Evolutionary conservation across 805 yeast species (phyloP).

Genomic region (Wickerhamiella sergipiensis): DNA sequence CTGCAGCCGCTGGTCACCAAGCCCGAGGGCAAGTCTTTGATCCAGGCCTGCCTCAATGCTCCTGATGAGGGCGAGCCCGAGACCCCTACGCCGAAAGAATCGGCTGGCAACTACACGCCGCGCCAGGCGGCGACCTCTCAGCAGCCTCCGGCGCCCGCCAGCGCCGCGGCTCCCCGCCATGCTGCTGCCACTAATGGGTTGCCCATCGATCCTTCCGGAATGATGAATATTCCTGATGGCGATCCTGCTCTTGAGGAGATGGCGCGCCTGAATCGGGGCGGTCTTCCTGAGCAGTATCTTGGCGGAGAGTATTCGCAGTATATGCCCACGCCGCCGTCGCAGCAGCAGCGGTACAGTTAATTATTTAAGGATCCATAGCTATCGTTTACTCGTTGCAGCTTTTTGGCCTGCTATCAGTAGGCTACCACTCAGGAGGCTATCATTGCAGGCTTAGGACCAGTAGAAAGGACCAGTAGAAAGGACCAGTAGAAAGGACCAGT

Average conservation of each 20-base stretch:
- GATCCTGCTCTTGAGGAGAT: background rate
- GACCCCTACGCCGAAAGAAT: background rate
- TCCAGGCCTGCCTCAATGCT: conserved; percentile 93
- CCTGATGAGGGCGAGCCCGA: conserved; percentile 51
- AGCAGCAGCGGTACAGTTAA: conserved; percentile 6
- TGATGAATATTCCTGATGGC: conserved; percentile 2
- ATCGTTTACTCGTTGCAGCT: background rate
- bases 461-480: no score
- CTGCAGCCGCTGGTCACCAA: conserved; percentile 95
- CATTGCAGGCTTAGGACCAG: no score
- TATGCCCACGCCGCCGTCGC: conserved; percentile 4
- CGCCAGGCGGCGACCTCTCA: background rate
- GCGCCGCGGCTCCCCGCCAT: conserved; percentile 1
- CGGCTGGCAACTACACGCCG: background rate
- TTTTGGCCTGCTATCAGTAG: no score
- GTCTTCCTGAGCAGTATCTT: conserved; percentile 8
- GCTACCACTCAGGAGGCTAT: no score
- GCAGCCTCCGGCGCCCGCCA: background rate
- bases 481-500: no score
- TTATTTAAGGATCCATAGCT: background rate
- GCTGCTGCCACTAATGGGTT: conserved; percentile 2
- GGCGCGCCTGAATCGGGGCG: conserved; percentile 11
- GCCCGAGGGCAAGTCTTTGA: conserved; percentile 91
- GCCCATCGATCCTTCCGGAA: conserved; percentile 2
- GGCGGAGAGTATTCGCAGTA: conserved; percentile 9